A percentile compares a stretch with the other conserved stretches of the same genome.
phyloP scores from a whole-genome alignment of 257 asterid genomes.

The Nyctanthes arbortristis region DNA sequence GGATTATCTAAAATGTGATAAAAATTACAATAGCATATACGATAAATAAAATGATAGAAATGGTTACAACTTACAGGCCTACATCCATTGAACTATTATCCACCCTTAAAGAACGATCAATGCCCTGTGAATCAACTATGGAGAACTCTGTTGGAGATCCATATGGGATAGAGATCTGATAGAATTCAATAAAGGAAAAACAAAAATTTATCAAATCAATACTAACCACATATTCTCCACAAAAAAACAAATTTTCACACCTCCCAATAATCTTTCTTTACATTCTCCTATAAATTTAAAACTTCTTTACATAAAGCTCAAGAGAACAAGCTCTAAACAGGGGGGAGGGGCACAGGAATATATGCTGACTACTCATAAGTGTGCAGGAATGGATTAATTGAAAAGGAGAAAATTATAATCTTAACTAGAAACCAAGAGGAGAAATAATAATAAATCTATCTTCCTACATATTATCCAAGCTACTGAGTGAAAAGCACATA shows the following conservation, averaged over 20 bases:
- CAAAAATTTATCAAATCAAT: no score
- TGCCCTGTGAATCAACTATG: constrained; percentile 54
- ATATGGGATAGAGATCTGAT: constrained; percentile 75
- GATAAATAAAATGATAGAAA: neutral
- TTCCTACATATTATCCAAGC: constrained; percentile 4
- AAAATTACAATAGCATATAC: neutral
- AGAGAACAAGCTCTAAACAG: neutral
- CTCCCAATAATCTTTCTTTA: no score
- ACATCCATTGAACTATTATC: constrained; percentile 60
- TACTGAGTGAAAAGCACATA: neutral
- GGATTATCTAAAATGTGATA: constrained; percentile 10
- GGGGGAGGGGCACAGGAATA: neutral
- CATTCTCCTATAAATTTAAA: no score
- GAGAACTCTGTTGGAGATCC: constrained; percentile 75
- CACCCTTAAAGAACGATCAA: constrained; percentile 64
- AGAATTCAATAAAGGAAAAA: constrained; percentile 2
- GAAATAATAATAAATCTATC: neutral
- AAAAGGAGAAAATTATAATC: neutral
- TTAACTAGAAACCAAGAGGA: neutral
- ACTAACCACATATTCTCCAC: no score
- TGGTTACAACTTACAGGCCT: constrained; percentile 49
- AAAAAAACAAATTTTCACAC: no score
- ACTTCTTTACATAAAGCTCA: no score
- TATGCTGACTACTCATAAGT: neutral
- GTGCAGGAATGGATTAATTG: neutral